Percentiles rank a stretch among this genome's conserved stretches.
Evolutionary conservation across 305 asterid species (phyloP).

Genomic region (Nicotiana rustica): DNA sequence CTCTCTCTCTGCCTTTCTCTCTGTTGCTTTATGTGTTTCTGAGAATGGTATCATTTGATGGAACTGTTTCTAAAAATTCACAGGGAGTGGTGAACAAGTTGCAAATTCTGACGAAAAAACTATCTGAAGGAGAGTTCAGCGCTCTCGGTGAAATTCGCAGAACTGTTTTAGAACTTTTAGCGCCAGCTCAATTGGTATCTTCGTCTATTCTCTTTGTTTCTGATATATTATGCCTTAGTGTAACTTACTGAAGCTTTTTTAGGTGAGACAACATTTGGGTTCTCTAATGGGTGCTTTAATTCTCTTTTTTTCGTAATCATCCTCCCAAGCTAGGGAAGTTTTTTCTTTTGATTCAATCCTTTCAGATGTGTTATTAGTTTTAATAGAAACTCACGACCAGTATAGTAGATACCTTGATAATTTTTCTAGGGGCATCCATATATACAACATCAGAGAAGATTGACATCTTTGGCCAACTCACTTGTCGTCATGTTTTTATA

Average conservation of each 20-base stretch:
- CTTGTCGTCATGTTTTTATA: slow-evolving; percentile 43
- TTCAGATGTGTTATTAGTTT: background rate
- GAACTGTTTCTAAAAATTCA: slow-evolving; percentile 31
- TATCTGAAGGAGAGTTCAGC: slow-evolving; percentile 66
- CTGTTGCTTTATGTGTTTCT: slow-evolving; percentile 12
- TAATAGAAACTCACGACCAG: background rate
- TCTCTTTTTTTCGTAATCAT: slow-evolving; percentile 8
- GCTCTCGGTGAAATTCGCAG: slow-evolving; percentile 82
- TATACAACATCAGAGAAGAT: slow-evolving; percentile 14
- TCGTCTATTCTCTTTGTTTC: slow-evolving; percentile 20
- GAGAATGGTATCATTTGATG: slow-evolving; percentile 22
- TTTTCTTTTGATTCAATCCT: slow-evolving; percentile 17
- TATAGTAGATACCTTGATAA: background rate
- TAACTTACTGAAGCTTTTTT: slow-evolving; percentile 19
- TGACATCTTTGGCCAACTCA: slow-evolving; percentile 27
- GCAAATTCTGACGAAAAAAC: slow-evolving; percentile 58
- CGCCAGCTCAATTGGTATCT: slow-evolving; percentile 87
- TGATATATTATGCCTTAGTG: slow-evolving; percentile 9
- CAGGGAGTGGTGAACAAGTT: slow-evolving; percentile 81
- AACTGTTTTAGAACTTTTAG: slow-evolving; percentile 80
- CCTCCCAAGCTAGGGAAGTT: background rate
- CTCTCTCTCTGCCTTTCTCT: background rate
- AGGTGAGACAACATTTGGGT: background rate
- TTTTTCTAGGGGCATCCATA: background rate
- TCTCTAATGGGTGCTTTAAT: background rate